Conservation (phyloP, 2,329 filamentous ascomycete species). For the Calonectria pseudoturangicola region DNA sequence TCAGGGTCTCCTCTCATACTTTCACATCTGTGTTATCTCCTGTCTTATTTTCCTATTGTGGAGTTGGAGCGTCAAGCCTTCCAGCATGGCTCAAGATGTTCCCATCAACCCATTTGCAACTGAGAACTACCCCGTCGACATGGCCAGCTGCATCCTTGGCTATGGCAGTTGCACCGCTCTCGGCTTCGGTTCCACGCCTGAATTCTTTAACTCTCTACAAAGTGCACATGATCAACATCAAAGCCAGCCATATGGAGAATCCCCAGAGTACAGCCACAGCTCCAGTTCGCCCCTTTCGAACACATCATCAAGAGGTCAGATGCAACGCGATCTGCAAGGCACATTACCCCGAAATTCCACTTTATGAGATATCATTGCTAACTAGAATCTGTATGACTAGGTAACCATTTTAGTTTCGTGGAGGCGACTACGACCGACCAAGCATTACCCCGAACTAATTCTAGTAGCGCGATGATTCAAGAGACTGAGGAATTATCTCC, state of each 20-base stretch:
- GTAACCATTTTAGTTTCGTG: neutral
- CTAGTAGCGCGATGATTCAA: too few relatives aligned
- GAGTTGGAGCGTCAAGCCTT: too few relatives aligned
- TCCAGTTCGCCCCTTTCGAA: neutral
- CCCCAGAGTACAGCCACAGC: neutral
- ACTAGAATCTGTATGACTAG: neutral
- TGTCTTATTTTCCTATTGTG: neutral
- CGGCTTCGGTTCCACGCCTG: too few relatives aligned
- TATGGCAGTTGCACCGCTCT: too few relatives aligned
- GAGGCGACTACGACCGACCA: too few relatives aligned
- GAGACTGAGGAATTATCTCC: too few relatives aligned
- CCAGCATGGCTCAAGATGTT: neutral
- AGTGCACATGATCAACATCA: neutral
- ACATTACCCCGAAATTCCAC: accelerated
- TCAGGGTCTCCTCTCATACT: neutral
- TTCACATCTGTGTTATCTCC: too few relatives aligned
- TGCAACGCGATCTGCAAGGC: too few relatives aligned
- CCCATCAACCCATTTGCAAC: neutral
- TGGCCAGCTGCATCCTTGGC: too few relatives aligned
- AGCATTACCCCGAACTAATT: neutral
- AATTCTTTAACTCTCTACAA: neutral
- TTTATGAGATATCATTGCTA: neutral
- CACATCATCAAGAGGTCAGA: neutral
- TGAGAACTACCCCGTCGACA: too few relatives aligned
- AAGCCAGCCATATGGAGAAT: neutral